Percentiles rank a stretch among this genome's conserved stretches.
Conservation (phyloP, 768 basidiomycete genomes). For the Myochromella boudieri region DNA sequence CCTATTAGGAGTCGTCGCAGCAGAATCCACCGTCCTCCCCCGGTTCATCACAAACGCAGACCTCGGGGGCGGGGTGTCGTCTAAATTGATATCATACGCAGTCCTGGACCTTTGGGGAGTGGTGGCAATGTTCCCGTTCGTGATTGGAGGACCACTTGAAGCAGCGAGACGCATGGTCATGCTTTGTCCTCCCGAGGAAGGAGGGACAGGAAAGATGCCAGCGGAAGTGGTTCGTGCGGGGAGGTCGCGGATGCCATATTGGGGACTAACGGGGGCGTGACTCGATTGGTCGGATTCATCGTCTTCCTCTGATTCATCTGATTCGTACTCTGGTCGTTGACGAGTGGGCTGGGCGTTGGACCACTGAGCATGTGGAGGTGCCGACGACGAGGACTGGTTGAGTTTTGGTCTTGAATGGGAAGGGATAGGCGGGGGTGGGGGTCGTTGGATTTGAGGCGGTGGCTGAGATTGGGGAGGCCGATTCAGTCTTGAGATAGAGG, state of each 20-base stretch:
- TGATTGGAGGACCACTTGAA: slow-evolving; percentile 3
- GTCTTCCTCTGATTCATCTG: slow-evolving; percentile 21
- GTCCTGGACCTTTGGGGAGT: background rate
- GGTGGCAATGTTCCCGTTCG: slow-evolving; percentile 3
- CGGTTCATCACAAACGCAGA: slow-evolving; percentile 11
- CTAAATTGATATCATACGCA: slow-evolving; percentile 11
- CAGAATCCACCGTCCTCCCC: background rate
- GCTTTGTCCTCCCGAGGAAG: slow-evolving; percentile 9
- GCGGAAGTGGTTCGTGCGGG: slow-evolving; percentile 23
- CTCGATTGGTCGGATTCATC: slow-evolving; percentile 13
- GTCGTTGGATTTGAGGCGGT: slow-evolving; percentile 3
- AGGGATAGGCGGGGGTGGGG: slow-evolving; percentile 16
- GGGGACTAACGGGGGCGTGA: no score
- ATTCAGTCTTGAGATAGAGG: background rate
- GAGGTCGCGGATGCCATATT: slow-evolving; percentile 46
- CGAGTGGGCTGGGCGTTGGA: no score
- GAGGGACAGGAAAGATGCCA: slow-evolving; percentile 12
- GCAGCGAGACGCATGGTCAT: slow-evolving; percentile 22
- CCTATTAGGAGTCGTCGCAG: background rate
- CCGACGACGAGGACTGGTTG: background rate
- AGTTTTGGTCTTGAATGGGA: slow-evolving; percentile 15
- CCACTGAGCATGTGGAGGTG: no score
- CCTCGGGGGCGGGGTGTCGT: slow-evolving; percentile 20
- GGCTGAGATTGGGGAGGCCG: background rate
- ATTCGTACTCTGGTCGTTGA: no score